A percentile compares a stretch with the other conserved stretches of the same genome.
Conservation (phyloP, 1,284 basidiomycete genomes). For the Malassezia obtusa region DNA sequence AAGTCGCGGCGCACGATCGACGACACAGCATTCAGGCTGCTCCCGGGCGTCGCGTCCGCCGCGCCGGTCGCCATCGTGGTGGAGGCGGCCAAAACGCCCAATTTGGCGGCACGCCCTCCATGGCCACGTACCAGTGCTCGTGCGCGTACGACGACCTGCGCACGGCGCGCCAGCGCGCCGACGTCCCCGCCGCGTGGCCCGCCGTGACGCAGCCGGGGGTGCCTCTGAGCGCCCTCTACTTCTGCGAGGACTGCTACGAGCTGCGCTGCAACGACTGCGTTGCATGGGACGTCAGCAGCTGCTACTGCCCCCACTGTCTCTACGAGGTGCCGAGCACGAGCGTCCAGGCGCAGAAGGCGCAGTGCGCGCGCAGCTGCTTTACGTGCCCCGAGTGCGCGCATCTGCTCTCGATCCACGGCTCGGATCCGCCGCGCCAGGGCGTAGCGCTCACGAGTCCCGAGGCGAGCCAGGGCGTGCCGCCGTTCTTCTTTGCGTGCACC, state of each 20-base stretch:
- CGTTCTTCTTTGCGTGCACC: constrained; percentile 81
- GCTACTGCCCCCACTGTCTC: constrained; percentile 96
- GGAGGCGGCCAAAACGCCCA: not conserved
- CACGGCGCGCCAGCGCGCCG: not conserved
- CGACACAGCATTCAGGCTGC: constrained; percentile 4
- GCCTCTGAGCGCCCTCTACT: constrained; percentile 73
- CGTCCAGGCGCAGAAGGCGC: constrained; percentile 87
- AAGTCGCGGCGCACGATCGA: constrained; percentile 29
- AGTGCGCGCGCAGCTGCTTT: constrained; percentile 97
- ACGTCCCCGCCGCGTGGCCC: not conserved
- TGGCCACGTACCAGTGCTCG: not conserved
- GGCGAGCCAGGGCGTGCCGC: constrained; percentile 61
- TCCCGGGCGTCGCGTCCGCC: not conserved
- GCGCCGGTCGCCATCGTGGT: not conserved
- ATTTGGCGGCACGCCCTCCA: not conserved
- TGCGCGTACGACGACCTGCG: constrained; percentile 1
- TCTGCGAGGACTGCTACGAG: constrained; percentile 96
- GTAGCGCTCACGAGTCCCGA: constrained; percentile 34
- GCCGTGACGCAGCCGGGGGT: not conserved
- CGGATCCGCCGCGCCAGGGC: constrained; percentile 57
- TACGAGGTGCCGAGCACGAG: constrained; percentile 96
- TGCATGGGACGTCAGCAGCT: constrained; percentile 80
- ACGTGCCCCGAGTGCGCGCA: constrained; percentile 84
- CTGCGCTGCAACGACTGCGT: constrained; percentile 87
- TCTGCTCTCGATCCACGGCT: constrained; percentile 73